Conservation (phyloP, 148 eudicot species). For the Tetragonia tetragonoides region DNA sequence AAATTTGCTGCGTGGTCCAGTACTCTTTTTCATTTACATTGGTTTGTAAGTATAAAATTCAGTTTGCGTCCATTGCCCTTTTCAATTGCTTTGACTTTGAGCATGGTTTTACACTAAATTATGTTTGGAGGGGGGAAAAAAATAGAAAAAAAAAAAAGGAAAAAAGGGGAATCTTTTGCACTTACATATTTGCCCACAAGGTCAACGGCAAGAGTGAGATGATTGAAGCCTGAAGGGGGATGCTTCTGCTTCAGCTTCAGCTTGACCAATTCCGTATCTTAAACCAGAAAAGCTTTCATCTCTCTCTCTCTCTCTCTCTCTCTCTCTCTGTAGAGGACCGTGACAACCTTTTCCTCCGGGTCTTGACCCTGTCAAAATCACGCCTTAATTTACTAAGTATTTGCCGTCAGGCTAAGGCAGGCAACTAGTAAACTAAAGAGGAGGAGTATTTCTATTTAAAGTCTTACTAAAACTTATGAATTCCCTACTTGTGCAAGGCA, state of each 20-base stretch:
- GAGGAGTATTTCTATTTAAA: neutral
- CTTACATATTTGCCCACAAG: too few species aligned
- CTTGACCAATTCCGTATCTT: constrained; percentile 14
- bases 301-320: too few species aligned
- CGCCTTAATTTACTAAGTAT: neutral
- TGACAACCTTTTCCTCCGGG: neutral
- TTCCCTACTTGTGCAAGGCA: neutral
- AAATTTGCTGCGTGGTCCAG: too few species aligned
- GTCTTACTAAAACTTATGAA: neutral
- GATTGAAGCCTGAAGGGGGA: constrained; percentile 4
- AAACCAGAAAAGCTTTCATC: too few species aligned
- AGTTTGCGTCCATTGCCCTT: neutral
- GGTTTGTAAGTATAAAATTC: neutral
- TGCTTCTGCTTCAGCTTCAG: neutral
- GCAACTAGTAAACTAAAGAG: neutral
- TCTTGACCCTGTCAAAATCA: neutral
- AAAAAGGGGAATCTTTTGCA: too few species aligned
- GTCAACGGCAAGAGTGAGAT: neutral
- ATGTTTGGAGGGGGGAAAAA: too few species aligned
- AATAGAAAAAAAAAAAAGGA: too few species aligned
- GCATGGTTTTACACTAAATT: too few species aligned
- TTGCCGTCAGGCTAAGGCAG: constrained; percentile 15
- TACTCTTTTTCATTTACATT: too few species aligned
- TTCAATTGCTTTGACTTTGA: neutral
- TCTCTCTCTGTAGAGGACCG: too few species aligned